A percentile compares a stretch with the other conserved stretches of the same genome.
Evolutionary conservation across 140 eudicot species (phyloP).

Genomic region (Erigeron philadelphicus): DNA sequence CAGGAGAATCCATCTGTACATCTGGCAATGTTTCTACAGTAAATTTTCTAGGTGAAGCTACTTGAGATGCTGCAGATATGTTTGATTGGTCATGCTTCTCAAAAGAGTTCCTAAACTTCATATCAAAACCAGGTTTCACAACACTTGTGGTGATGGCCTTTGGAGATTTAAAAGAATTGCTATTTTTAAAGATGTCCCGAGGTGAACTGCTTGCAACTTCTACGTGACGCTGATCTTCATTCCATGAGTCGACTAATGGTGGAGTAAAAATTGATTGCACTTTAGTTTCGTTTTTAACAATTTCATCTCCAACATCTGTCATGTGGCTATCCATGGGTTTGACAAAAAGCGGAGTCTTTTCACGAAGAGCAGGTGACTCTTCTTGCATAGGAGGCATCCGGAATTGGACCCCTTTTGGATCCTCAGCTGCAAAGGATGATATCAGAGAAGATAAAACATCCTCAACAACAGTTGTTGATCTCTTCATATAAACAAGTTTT

Average conservation of each 20-base stretch:
- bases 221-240: constrained; percentile 26
- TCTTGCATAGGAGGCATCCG: constrained; percentile 25
- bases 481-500: constrained; percentile 63
- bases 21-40: constrained; percentile 27
- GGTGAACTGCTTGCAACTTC: constrained; percentile 38
- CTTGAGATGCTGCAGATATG: constrained; percentile 6
- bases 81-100: constrained; percentile 33
- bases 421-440: constrained; percentile 25
- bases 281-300: constrained; percentile 34
- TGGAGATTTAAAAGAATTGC: constrained; percentile 25
- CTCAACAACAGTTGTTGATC: constrained; percentile 45
- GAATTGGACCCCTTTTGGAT: constrained; percentile 27
- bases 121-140: constrained; percentile 33
- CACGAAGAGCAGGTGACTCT: constrained; percentile 21
- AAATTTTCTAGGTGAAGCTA: constrained; percentile 25
- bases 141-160: constrained; percentile 21
- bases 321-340: constrained; percentile 35
- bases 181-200: constrained; percentile 27
- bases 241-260: constrained; percentile 22
- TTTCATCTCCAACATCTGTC: constrained; percentile 34
- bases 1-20: constrained; percentile 32
- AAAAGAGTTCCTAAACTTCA: constrained; percentile 37
- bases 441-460: constrained; percentile 49
- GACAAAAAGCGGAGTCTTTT: constrained; percentile 18
- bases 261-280: constrained; percentile 28